Evolutionary conservation across 495 filamentous ascomycete genomes (phyloP).

Genomic region (Trichoderma reesei): DNA sequence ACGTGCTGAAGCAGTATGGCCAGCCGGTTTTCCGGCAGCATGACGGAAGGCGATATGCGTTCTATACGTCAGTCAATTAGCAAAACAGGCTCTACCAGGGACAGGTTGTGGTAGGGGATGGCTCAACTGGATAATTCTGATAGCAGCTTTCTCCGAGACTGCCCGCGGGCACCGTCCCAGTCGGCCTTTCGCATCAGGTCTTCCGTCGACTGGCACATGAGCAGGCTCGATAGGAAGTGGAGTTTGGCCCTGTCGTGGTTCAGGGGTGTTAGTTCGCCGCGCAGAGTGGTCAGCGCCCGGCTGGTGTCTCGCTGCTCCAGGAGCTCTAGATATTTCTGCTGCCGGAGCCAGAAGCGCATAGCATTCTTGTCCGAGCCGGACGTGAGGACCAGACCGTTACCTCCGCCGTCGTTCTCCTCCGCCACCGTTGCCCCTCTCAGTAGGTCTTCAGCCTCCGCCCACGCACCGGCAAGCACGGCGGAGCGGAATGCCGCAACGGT

Average conservation of each 20-base stretch:
- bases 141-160: slow-evolving; percentile 66
- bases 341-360: slow-evolving; percentile 64
- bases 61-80: slow-evolving; percentile 36
- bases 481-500: slow-evolving; percentile 74
- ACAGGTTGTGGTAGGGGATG: not conserved
- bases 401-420: slow-evolving; percentile 37
- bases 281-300: slow-evolving; percentile 67
- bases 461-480: slow-evolving; percentile 73
- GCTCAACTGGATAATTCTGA: slow-evolving; percentile 67
- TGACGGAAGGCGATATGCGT: slow-evolving; percentile 92
- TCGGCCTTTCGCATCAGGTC: slow-evolving; percentile 71
- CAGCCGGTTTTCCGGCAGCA: slow-evolving; percentile 94
- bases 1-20: slow-evolving; percentile 72
- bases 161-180: slow-evolving; percentile 78
- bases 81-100: not conserved
- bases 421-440: slow-evolving; percentile 50
- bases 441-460: slow-evolving; percentile 74
- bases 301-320: slow-evolving; percentile 66
- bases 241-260: slow-evolving; percentile 66
- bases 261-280: slow-evolving; percentile 79
- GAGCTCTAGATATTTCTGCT: slow-evolving; percentile 93
- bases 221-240: slow-evolving; percentile 76
- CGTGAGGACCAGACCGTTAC: slow-evolving; percentile 36
- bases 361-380: slow-evolving; percentile 33
- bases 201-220: slow-evolving; percentile 77